Conservation (phyloP, 805 yeast species). For the Kazachstania bromeliacearum region DNA sequence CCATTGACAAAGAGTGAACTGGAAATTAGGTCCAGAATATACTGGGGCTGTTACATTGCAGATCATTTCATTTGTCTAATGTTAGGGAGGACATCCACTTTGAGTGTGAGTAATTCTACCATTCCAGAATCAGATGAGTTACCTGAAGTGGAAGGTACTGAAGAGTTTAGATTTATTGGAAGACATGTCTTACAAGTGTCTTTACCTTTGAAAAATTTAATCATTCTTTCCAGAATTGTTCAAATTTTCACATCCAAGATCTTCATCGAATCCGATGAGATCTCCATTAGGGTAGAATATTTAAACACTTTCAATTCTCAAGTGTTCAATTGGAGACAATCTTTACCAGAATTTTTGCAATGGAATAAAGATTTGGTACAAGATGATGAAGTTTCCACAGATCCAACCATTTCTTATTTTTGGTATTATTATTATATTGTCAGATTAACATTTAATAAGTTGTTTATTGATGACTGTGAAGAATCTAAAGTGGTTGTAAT, state of each 20-base stretch:
- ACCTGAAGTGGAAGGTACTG: slow-evolving; percentile 56
- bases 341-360: slow-evolving; percentile 39
- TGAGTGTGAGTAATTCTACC: slow-evolving; percentile 49
- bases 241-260: slow-evolving; percentile 30
- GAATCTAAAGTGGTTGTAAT: slow-evolving; percentile 22
- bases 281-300: slow-evolving; percentile 31
- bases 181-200: slow-evolving; percentile 27
- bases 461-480: slow-evolving; percentile 40
- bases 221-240: slow-evolving; percentile 34
- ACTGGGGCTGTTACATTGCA: slow-evolving; percentile 59
- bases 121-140: slow-evolving; percentile 50
- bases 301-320: slow-evolving; percentile 38
- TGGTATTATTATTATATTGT: slow-evolving; percentile 51
- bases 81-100: slow-evolving; percentile 48
- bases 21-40: slow-evolving; percentile 48
- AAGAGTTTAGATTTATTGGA: slow-evolving; percentile 40
- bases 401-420: slow-evolving; percentile 45
- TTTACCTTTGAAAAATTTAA: slow-evolving; percentile 34
- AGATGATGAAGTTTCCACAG: slow-evolving; percentile 35
- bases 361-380: slow-evolving; percentile 40
- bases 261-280: slow-evolving; percentile 26
- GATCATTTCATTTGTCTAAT: slow-evolving; percentile 54
- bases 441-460: slow-evolving; percentile 49
- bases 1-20: slow-evolving; percentile 41
- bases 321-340: slow-evolving; percentile 43